Evolutionary conservation across 2,329 filamentous ascomycete species (phyloP), one percentile per base, ranked within the genome.

Genomic region (Alternaria consortialis): DNA sequence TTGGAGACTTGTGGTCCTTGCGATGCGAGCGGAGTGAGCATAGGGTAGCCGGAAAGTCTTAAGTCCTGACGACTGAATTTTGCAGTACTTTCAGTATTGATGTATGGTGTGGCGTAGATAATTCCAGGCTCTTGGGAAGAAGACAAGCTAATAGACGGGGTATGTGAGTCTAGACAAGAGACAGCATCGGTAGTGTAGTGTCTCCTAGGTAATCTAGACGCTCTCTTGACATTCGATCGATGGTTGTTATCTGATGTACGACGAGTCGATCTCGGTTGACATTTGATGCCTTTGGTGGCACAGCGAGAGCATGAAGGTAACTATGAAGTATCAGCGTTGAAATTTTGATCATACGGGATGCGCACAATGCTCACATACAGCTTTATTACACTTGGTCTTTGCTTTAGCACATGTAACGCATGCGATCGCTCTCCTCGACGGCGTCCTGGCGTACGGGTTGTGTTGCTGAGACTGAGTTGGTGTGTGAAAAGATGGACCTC

Each of bases 321-420:
- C 74, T 77, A 32, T 12, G 34, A 29, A 31, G 1, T 42, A 25
- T 55, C 1, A 57, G 51, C 42, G 20, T 53, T 46, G 13, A 34
- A 15, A 23, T n/a, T 40, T 8, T 20, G 4, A 34, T 32, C 0
- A 29, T 9, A 13, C 29, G 13, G 31, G 32, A 13, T 5, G 7
- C 11, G 20, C 46, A 61, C 68, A 2, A 15, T 42, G 20, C 39
- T 61, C 69, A 60, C 74, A 56, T 60, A 77, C 76, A 58, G 68
- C 69, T 67, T 77, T 79, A 55, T 79, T 75, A 57, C 76, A 78
- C 64, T 77, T 76, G 8, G 76, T 77, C 63, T 79, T 79, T 46
- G 76, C 76, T 63, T 77, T 79, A 27, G 76, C 76, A 60, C 76
- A 79, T 58, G 76, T 75, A 4, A 77, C 76, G 65, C 76, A 79